Base-by-base conservation (phyloP, 768 basidiomycete species). In the Lactarius quietus region DNA sequence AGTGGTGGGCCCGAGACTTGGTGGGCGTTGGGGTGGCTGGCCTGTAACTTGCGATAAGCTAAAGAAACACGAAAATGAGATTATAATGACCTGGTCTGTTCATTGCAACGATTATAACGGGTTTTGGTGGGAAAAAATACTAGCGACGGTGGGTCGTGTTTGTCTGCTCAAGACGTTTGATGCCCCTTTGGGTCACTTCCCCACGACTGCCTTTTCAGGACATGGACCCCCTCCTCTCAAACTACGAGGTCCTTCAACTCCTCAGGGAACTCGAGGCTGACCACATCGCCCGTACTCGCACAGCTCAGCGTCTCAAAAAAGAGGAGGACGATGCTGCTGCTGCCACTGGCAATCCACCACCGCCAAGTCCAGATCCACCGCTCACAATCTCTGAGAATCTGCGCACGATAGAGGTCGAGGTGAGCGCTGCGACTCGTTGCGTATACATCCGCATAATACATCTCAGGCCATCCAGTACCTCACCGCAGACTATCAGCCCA, bases 391-490 rank as follows among this genome's bases (percentile, higher is more conserved):
- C 85, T 63, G 88, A 93, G 73, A 94, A 95, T 72, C 70, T 95
- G 65, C 80, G 93, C 67, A 95, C 93, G 18, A 81, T 95, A 48
- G 90, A 93, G 73, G 87, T 95, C 59, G 90, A 95, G 82, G 90
- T 90, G 72, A 33, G 18, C 65, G 10, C 28, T 62, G n/a, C 33
- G 17, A n/a, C 41, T 41, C 7, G 20, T 15, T 26, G 3, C 17
- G 1, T n/a, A 26, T 35, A 45, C 63, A 61, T 65, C 35, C n/a
- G n/a, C n/a, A n/a, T 3, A 33, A 51, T 17, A 54, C 20, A 9
- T n/a, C 29, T 6, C 73, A 97, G 95, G 89, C 93, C 1, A 92
- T 95, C 31, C 85, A 88, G 64, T 90, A 95, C 74, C 86, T 98
- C 39, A 83, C 88, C 17, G 84, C 89, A 7, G 83, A 87, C 10